Base-by-base conservation (phyloP, 192 early-diverging fungal species). In the Phycomyces nitens region DNA sequence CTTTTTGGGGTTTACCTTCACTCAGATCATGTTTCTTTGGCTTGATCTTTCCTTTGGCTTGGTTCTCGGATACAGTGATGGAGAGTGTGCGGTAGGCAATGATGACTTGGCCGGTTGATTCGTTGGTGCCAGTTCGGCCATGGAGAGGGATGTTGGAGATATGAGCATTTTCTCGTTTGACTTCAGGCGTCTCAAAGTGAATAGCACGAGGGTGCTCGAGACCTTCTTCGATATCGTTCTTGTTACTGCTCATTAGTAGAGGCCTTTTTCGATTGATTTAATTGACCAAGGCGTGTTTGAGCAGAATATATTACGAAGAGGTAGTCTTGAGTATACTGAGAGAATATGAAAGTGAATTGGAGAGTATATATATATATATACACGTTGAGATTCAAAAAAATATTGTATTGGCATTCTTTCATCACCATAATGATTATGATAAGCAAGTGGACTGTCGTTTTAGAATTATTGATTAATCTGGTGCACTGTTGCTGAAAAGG, bases 51-150 rank as follows among this genome's bases (percentile, higher is more conserved):
- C 21, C 71, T 64, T 24, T 54, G 38, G 39, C 55, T 59, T 50
- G 70, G 23, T 61, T 70, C 26, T 81, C 79, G 34, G 73, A 76
- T 9, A 81, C 71, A 20, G 72, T 72, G 11, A 81, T 71, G 15
- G 76, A 78, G 9, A 81, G 61, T 9, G 79, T 81, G 8, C 79
- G 65, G 56, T 74, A 81, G 21, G 74, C 79, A 61, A 81, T 77
- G 21, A 75, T 74, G 2, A 58, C 53, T 38, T 60, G 56, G 15
- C 59, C 64, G 20, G 38, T 14, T n/a, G 49, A 18, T 21, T 51
- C 50, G 51, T 22, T 1, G 1, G 53, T 56, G 3, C 58, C 41
- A 22, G 38, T 38, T 21, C 38, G 57, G 20, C 23, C 18, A 2
- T 43, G 22, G 15, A 47, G 20, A 42, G 57, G 41, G 23, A 59